phyloP scores from a whole-genome alignment of 176 grass and related monocot species.

The Puya raimondii region DNA sequence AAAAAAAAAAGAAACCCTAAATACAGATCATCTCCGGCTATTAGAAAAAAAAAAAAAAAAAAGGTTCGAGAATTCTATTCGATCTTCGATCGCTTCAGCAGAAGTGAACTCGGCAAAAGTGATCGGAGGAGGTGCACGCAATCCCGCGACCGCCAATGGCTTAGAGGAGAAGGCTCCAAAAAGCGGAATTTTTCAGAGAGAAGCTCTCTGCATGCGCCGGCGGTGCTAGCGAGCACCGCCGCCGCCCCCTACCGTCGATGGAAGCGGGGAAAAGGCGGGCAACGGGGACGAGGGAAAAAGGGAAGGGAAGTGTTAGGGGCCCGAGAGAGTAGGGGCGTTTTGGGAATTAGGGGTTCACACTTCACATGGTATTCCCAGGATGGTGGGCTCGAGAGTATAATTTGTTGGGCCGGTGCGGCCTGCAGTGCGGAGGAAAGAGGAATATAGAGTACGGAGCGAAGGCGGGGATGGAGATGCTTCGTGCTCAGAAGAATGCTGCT shows the following conservation, averaged over 20 bases:
- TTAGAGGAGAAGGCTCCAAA: background rate
- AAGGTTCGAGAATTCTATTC: background rate
- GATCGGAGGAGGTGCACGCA: background rate
- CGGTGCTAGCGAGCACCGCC: conserved; percentile 10
- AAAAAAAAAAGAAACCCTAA: background rate
- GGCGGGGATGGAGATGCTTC: background rate
- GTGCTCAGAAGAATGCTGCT: too few relatives aligned
- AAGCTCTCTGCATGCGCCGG: background rate
- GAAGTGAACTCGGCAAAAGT: background rate
- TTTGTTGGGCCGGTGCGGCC: background rate
- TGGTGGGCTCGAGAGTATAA: background rate
- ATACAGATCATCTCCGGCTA: too few relatives aligned
- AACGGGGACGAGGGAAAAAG: conserved; percentile 10
- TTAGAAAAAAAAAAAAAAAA: background rate
- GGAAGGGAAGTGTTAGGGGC: background rate
- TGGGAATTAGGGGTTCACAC: conserved; percentile 7
- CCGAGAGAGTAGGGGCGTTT: conserved; percentile 25
- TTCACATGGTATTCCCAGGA: background rate
- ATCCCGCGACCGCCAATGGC: background rate
- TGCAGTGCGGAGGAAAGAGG: background rate
- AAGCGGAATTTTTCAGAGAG: conserved; percentile 4
- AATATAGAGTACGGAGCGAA: background rate
- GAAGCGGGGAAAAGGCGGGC: conserved; percentile 12
- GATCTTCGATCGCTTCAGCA: background rate
- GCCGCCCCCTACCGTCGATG: background rate